phyloP scores from a whole-genome alignment of 495 filamentous ascomycete species.

The Hypoxylon intermedium region DNA sequence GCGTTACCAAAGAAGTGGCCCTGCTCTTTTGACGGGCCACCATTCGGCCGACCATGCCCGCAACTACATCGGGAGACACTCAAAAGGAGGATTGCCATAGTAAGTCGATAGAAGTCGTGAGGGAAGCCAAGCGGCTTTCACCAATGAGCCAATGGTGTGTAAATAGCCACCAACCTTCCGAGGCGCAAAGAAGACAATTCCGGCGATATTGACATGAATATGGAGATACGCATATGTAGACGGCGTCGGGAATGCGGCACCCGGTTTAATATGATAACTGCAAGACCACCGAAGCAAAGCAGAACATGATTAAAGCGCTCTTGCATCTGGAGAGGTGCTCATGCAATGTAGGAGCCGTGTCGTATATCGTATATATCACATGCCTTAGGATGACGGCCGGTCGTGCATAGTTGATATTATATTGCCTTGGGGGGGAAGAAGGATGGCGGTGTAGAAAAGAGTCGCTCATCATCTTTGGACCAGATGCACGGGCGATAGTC shows the following conservation, averaged over 20 bases:
- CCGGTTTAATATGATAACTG: background rate
- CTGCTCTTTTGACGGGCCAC: conserved; percentile 10
- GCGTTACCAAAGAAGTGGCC: conserved; percentile 18
- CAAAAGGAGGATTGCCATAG: conserved; percentile 15
- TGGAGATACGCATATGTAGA: background rate
- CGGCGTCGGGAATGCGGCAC: background rate
- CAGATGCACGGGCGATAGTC: background rate
- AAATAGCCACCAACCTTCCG: background rate
- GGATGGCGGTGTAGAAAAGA: background rate
- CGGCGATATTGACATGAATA: conserved; percentile 5
- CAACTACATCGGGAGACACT: conserved; percentile 8
- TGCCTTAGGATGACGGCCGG: background rate
- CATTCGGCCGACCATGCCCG: conserved; percentile 34
- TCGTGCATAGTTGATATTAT: background rate
- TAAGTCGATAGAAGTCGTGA: conserved; percentile 25
- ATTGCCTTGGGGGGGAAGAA: background rate
- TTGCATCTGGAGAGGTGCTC: background rate
- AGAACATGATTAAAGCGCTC: background rate
- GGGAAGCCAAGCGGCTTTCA: conserved; percentile 10
- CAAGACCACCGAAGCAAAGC: background rate
- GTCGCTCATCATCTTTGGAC: background rate
- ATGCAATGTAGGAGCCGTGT: background rate
- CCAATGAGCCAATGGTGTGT: conserved; percentile 13
- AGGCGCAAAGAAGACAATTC: background rate
- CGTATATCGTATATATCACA: background rate